phyloP scores from a whole-genome alignment of 1,284 basidiomycete species.

The Rhodofomes roseus region DNA sequence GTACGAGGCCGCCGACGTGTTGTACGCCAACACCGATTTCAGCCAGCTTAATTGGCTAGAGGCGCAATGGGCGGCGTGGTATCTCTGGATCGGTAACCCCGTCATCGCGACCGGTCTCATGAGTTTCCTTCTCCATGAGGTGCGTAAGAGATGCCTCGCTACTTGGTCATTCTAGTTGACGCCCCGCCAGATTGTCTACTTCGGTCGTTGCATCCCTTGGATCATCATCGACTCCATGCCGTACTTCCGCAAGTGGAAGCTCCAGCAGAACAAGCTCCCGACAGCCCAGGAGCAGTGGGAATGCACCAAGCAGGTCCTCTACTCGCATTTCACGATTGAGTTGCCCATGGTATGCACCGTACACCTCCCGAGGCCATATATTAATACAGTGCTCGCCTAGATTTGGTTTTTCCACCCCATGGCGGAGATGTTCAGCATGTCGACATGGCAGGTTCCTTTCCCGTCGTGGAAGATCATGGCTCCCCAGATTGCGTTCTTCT shows the following conservation, averaged over 20 bases:
- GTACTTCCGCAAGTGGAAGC: conserved; percentile 93
- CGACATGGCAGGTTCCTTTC: conserved; percentile 92
- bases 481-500: conserved; percentile 87
- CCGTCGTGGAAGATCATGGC: conserved; percentile 68
- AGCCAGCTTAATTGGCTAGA: conserved; percentile 72
- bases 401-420: conserved; percentile 98
- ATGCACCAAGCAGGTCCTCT: conserved; percentile 92
- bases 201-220: conserved; percentile 94
- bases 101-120: conserved; percentile 92
- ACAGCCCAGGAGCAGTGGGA: conserved; percentile 88
- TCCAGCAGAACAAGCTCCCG: conserved; percentile 86
- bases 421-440: conserved; percentile 87
- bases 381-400: conserved; percentile 33
- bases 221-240: conserved; percentile 94
- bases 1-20: conserved; percentile 30
- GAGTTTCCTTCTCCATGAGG: conserved; percentile 94
- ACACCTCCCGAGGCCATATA: background rate
- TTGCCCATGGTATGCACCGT: conserved; percentile 67
- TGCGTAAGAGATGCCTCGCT: conserved; percentile 33
- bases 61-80: conserved; percentile 80
- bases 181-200: conserved; percentile 82
- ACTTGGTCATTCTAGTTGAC: background rate
- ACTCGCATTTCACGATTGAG: conserved; percentile 96
- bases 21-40: conserved; percentile 64
- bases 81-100: conserved; percentile 86